These are phyloP conservation scores for Glomus cerebriforme DNA, from an alignment of 192 early-diverging fungal species.

Conservation along the genomic window DNA sequence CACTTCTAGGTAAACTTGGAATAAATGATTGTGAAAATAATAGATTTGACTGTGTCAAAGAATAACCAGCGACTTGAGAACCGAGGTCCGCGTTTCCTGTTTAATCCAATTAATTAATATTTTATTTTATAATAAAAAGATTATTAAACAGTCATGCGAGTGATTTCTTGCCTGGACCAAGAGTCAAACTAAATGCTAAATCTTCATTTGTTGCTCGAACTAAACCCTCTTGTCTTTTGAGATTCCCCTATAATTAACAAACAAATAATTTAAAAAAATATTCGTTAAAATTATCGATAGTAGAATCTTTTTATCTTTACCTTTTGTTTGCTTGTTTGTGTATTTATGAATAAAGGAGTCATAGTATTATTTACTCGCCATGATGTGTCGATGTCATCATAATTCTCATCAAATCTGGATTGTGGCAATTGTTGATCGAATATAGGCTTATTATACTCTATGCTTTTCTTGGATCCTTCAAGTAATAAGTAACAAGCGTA, in stretches of 20 bases:
- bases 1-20: not conserved
- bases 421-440: conserved; percentile 67
- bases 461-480: conserved; percentile 58
- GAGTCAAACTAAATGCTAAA: not conserved
- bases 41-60: conserved; percentile 20
- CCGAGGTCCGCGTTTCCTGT: not conserved
- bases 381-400: conserved; percentile 62
- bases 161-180: not conserved
- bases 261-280: not conserved
- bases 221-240: not conserved
- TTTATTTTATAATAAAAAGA: not conserved
- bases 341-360: conserved; percentile 62
- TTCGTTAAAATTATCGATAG: not conserved
- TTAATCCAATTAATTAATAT: not conserved
- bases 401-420: conserved; percentile 61
- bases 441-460: conserved; percentile 60
- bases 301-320: not conserved
- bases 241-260: not conserved
- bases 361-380: conserved; percentile 55
- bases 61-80: not conserved
- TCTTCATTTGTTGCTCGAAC: conserved; percentile 16
- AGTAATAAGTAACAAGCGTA: conserved; percentile 63
- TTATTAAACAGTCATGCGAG: not conserved
- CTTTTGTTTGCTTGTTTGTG: conserved; percentile 48
- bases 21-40: not conserved